A percentile compares a stretch with the other conserved stretches of the same genome.
These are phyloP conservation scores for Parafenestella ontariensis DNA, from an alignment of 2,329 filamentous ascomycete genomes.

Conservation along the genomic window DNA sequence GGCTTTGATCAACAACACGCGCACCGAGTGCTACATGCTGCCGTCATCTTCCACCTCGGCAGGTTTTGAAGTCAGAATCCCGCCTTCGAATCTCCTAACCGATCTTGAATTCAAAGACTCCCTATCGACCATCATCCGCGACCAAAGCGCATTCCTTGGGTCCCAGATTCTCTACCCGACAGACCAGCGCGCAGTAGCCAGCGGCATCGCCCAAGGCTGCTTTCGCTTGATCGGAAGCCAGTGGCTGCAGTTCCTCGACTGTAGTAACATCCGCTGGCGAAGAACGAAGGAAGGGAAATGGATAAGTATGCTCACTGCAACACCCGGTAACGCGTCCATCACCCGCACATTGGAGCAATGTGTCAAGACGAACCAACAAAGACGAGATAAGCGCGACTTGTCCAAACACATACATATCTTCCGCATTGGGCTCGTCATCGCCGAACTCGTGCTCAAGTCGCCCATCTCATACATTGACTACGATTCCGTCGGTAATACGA, in stretches of 20 bases:
- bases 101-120: constrained; percentile 34
- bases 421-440: constrained; percentile 35
- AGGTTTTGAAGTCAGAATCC: constrained; percentile 31
- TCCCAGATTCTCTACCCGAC: constrained; percentile 32
- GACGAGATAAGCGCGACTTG: constrained; percentile 18
- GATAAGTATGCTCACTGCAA: constrained; percentile 32
- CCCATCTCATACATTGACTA: constrained; percentile 25
- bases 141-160: constrained; percentile 16
- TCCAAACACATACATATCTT: constrained; percentile 34
- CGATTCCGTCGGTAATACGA: constrained; percentile 8
- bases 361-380: constrained; percentile 5
- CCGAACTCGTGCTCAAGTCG: constrained; percentile 29
- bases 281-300: constrained; percentile 24
- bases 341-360: constrained; percentile 24
- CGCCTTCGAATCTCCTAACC: constrained; percentile 23
- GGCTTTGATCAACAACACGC: constrained; percentile 9
- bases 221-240: constrained; percentile 34
- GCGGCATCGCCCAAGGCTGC: constrained; percentile 28
- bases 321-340: constrained; percentile 17
- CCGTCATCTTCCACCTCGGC: constrained; percentile 21
- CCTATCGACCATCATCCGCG: constrained; percentile 23
- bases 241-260: constrained; percentile 33
- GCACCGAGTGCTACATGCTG: constrained; percentile 25
- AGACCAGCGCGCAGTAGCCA: constrained; percentile 33
- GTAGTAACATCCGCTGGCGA: constrained; percentile 34